phyloP scores from a whole-genome alignment of 257 asterid species.

The Thymus mandschuricus region DNA sequence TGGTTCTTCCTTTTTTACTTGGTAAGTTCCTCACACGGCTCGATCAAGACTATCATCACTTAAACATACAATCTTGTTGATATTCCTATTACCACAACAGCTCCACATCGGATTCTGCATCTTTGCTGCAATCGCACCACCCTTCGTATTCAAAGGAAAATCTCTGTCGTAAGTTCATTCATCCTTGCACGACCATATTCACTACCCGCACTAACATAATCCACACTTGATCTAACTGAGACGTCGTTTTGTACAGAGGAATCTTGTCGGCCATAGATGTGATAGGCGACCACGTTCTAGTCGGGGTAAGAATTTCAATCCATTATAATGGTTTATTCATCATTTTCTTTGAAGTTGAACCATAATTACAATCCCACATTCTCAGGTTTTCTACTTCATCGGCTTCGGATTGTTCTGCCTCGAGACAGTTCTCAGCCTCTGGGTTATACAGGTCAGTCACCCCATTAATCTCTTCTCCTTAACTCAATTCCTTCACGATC shows the following conservation, averaged over 20 bases:
- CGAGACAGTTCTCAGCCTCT: conserved; percentile 78
- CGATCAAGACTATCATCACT: conserved; percentile 8
- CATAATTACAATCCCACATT: no score
- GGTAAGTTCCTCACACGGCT: conserved; percentile 46
- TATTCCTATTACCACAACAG: conserved; percentile 44
- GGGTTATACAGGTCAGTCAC: conserved; percentile 86
- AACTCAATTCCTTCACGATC: background rate
- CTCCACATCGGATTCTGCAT: conserved; percentile 82
- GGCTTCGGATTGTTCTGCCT: conserved; percentile 89
- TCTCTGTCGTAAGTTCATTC: conserved; percentile 78
- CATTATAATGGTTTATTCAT: background rate
- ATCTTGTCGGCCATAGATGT: conserved; percentile 92
- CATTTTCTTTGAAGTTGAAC: background rate
- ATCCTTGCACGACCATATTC: background rate
- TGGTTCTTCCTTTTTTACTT: conserved; percentile 93
- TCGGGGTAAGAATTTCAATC: conserved; percentile 71
- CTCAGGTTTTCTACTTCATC: conserved; percentile 86
- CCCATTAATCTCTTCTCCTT: background rate
- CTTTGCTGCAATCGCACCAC: conserved; percentile 96
- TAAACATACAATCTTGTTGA: conserved; percentile 7
- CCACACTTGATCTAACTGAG: conserved; percentile 8
- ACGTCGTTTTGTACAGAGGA: conserved; percentile 62
- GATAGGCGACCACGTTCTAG: conserved; percentile 66
- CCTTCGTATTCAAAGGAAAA: conserved; percentile 86
- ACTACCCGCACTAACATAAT: background rate